phyloP scores from a whole-genome alignment of 2,329 filamentous ascomycete genomes.

The Fusarium albidum region DNA sequence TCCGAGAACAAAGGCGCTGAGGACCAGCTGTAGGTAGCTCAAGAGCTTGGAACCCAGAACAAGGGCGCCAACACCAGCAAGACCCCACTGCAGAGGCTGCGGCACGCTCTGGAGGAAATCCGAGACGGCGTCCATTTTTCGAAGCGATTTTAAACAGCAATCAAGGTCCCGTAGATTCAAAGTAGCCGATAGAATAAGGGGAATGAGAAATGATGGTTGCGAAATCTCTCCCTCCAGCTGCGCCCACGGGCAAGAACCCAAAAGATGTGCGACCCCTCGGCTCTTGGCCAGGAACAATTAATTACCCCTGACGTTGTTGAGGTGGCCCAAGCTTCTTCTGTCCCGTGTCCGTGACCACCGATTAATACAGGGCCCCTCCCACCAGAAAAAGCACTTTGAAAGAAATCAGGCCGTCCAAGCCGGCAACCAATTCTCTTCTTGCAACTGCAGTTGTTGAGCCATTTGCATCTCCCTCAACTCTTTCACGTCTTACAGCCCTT shows the following conservation, averaged over 20 bases:
- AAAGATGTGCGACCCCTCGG: constrained; percentile 34
- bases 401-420: neutral
- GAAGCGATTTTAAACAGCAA: neutral
- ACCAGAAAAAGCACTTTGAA: constrained; percentile 25
- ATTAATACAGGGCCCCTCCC: constrained; percentile 17
- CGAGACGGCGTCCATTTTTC: constrained; percentile 42
- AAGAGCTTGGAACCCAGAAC: constrained; percentile 64
- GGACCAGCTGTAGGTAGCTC: constrained; percentile 67
- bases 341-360: constrained; percentile 13
- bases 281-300: constrained; percentile 17
- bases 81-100: constrained; percentile 51
- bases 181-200: neutral
- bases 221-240: constrained; percentile 1
- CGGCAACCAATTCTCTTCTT: neutral
- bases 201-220: neutral
- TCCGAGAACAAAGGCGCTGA: constrained; percentile 73
- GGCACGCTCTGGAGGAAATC: constrained; percentile 49
- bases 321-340: constrained; percentile 41
- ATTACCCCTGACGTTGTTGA: constrained; percentile 41
- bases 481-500: neutral
- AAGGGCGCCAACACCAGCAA: constrained; percentile 66
- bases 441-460: constrained; percentile 19
- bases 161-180: neutral
- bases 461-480: neutral
- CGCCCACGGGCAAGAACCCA: constrained; percentile 8